Evolutionary conservation across 768 basidiomycete genomes (phyloP).

Genomic region (Mycena crocata): DNA sequence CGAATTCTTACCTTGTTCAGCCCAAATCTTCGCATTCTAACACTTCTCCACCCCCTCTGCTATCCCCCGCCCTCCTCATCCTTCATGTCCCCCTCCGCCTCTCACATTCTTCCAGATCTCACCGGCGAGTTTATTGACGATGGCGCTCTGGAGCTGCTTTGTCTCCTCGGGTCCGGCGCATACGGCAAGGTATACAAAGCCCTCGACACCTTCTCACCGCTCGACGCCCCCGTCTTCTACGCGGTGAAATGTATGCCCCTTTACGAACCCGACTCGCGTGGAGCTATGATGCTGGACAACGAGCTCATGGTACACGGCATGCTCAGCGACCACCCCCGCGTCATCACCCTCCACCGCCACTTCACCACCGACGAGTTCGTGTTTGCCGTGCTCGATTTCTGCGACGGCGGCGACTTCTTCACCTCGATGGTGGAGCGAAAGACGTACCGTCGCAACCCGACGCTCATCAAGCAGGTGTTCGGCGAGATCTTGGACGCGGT

Average conservation of each 20-base stretch:
- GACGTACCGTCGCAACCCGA: conserved; percentile 56
- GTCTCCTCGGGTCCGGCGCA: conserved; percentile 51
- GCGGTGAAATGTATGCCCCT: conserved; percentile 68
- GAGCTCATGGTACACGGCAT: conserved; percentile 55
- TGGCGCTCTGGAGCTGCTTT: conserved; percentile 54
- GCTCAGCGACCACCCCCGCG: conserved; percentile 47
- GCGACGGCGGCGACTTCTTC: conserved; percentile 57
- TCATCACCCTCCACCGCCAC: conserved; percentile 60
- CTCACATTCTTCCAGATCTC: conserved; percentile 35
- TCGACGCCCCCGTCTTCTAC: conserved; percentile 19
- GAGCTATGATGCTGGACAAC: no score
- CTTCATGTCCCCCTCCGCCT: conserved; percentile 1
- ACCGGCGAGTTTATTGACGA: conserved; percentile 50
- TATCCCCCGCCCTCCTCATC: no score
- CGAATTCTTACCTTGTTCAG: no score
- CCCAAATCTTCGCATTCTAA: no score
- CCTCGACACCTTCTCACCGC: conserved; percentile 6
- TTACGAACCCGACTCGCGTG: conserved; percentile 50
- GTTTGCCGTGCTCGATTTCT: conserved; percentile 57
- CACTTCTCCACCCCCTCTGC: no score
- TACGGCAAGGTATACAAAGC: conserved; percentile 41
- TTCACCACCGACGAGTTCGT: conserved; percentile 59
- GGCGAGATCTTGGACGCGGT: conserved; percentile 67
- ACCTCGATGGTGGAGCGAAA: conserved; percentile 55
- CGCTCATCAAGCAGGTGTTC: conserved; percentile 62